Evolutionary conservation across 164 flowering plant species (phyloP).

Genomic region (Stephania yunnanensis): DNA sequence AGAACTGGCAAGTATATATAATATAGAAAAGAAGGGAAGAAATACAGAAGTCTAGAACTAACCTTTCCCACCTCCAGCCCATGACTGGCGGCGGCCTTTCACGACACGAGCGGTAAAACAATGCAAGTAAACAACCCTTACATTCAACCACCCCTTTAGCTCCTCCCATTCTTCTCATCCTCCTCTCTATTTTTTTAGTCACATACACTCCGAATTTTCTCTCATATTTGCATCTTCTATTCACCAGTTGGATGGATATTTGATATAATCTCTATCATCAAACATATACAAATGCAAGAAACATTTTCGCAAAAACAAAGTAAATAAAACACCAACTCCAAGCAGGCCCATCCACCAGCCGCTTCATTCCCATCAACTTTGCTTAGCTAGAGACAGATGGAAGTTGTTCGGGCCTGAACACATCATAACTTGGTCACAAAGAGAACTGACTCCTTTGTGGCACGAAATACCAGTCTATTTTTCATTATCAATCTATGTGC

Average conservation of each 20-base stretch:
- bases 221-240: conserved; percentile 12
- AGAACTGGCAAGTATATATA: background rate
- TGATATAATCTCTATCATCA: conserved; percentile 13
- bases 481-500: conserved; percentile 24
- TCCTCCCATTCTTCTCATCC: conserved; percentile 9
- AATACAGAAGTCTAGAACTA: background rate
- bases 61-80: background rate
- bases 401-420: background rate
- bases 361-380: conserved; percentile 5
- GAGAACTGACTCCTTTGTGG: background rate
- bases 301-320: conserved; percentile 11
- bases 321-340: conserved; percentile 11
- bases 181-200: background rate
- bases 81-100: background rate
- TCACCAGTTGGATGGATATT: conserved; percentile 9
- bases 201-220: conserved; percentile 12
- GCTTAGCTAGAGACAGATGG: conserved; percentile 1
- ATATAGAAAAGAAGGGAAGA: background rate
- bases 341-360: conserved; percentile 13
- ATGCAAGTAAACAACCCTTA: conserved; percentile 2
- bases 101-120: background rate
- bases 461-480: conserved; percentile 3
- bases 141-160: conserved; percentile 6
- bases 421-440: conserved; percentile 8
- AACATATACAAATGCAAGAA: conserved; percentile 16